phyloP scores from a whole-genome alignment of 257 asterid genomes.

The Gentiana macrophylla region DNA sequence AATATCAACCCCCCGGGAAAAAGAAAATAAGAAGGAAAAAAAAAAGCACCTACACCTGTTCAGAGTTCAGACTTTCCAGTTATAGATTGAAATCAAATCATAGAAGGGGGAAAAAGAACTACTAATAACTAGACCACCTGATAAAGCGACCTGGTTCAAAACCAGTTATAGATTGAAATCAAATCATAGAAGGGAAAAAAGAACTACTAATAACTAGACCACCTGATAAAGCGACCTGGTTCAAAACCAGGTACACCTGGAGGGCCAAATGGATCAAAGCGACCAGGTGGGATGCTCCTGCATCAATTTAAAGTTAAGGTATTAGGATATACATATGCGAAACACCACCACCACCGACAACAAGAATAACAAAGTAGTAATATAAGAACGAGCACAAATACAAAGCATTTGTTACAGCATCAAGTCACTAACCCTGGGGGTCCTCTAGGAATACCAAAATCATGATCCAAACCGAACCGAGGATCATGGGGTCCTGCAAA shows the following conservation, averaged over 20 bases:
- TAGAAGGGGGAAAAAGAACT: too few relatives aligned
- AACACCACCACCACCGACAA: too few relatives aligned
- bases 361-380: too few relatives aligned
- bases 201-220: not conserved
- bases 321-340: not conserved
- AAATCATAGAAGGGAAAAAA: too few relatives aligned
- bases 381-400: not conserved
- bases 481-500: conserved; percentile 74
- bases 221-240: conserved; percentile 73
- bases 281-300: conserved; percentile 86
- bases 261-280: conserved; percentile 89
- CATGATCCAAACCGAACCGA: conserved; percentile 38
- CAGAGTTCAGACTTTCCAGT: too few relatives aligned
- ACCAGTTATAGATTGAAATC: too few relatives aligned
- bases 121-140: conserved; percentile 27
- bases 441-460: conserved; percentile 48
- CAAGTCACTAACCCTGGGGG: conserved; percentile 26
- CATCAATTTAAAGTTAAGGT: not conserved
- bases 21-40: not conserved
- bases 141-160: conserved; percentile 61
- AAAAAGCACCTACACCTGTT: not conserved
- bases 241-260: conserved; percentile 84
- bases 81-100: too few relatives aligned
- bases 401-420: not conserved
- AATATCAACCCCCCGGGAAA: not conserved